Evolutionary conservation across 1,284 basidiomycete species (phyloP), one percentile per base, ranked within the genome.

Genomic region (Gymnopus androsaceus): DNA sequence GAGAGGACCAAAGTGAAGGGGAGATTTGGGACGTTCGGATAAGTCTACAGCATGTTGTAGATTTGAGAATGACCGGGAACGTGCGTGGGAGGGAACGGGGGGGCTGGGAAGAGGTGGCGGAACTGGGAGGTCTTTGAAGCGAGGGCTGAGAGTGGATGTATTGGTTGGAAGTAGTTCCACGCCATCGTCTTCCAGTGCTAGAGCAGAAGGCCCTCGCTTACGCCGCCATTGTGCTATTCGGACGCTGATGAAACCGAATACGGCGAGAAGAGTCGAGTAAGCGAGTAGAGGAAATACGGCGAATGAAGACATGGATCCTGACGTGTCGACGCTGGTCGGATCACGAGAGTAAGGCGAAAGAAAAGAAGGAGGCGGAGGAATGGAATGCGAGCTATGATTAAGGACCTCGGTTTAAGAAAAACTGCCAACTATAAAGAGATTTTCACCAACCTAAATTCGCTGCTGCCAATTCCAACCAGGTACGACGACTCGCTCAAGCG

Each of bases 1-100:
- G 57, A 59, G 14, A 59, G n/a, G 40, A 23, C 57, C 57, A n/a
- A 58, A 15, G 15, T 59, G 54, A 25, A 55, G n/a, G 5, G 57
- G 57, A 23, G 57, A 59, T 25, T 59, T 59, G 19, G 57, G 57
- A 12, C 51, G 37, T 25, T 52, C 50, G 36, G 42, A 34, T 31
- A 45, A 34, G 25, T 37, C 52, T 51, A 48, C 19, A 40, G 44
- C 49, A 19, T 19, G 38, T 28, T 55, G 45, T 6, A 45, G 38
- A 21, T 38, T 33, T n/a, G 45, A 30, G n/a, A 49, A 38, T 15
- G 54, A 56, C 3, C 23, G 48, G 4, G 54, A 45, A 21, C 54
- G 54, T 45, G 47, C 23, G 12, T 56, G 54, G 21, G 37, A 28
- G n/a, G 31, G 30, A 44, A 55, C 21, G 21, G 50, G 44, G 21